Evolutionary conservation across 192 early-diverging fungal species (phyloP).

Genomic region (Gonapodya prolifera): DNA sequence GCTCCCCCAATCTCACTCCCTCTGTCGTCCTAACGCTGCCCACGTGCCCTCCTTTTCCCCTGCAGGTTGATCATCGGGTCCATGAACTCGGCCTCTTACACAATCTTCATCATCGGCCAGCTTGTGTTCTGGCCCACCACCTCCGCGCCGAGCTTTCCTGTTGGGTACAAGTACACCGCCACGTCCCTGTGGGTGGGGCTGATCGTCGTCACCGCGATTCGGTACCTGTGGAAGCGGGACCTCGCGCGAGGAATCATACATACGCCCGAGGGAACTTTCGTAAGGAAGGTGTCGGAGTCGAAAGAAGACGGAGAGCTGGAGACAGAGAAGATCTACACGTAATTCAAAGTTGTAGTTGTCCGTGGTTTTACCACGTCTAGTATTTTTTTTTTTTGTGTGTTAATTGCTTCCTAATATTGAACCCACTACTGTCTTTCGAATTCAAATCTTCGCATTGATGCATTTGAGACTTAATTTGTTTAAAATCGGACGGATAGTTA

Average conservation of each 20-base stretch:
- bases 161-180: conserved; percentile 2
- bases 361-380: too few relatives aligned
- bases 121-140: conserved; percentile 4
- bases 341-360: too few relatives aligned
- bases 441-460: too few relatives aligned
- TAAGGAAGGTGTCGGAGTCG: background rate
- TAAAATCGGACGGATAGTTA: too few relatives aligned
- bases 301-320: background rate
- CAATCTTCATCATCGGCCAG: background rate
- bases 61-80: background rate
- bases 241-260: background rate
- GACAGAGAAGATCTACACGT: background rate
- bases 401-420: too few relatives aligned
- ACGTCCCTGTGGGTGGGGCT: background rate
- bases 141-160: background rate
- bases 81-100: background rate
- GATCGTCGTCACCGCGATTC: background rate
- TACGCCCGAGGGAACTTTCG: background rate
- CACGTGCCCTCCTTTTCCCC: too few relatives aligned
- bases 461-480: too few relatives aligned
- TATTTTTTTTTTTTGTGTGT: too few relatives aligned
- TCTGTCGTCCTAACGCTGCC: too few relatives aligned
- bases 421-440: too few relatives aligned
- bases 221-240: conserved; percentile 1
- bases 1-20: too few relatives aligned